Base-by-base conservation (phyloP, 148 eudicot genomes). In the Cornus kousa region DNA sequence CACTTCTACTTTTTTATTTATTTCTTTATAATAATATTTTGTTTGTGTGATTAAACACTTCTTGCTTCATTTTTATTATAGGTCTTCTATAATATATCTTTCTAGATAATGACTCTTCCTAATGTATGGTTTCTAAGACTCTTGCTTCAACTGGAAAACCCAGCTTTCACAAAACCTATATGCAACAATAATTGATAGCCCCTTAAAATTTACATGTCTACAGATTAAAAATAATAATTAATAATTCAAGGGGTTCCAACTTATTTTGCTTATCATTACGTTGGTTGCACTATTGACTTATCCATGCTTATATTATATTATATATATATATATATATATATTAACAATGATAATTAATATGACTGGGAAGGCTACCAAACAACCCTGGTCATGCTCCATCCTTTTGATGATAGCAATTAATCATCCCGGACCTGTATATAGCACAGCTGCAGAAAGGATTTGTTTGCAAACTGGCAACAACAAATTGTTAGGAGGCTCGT, bases 291-390 rank as follows among this genome's bases (percentile, higher is more conserved):
- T 11, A 11, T 14, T 16, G 19, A 1, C 17, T 53, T 11, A 53
- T 3, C 17, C 59, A 53, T 53, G 48, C 48, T 43, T 6, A 43
- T 53, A 7, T 48, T 3, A 12, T 53, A 53, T n/a, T 16, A 10
- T 9, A 10, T 50, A 2, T 50, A 50, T 53, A 53, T 16, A 10
- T 9, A 53, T 16, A 10, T 9, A 10, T 50, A 2, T 50, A 50
- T 53, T 53, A 53, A 12, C 59, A 14, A 53, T 16, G 2, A 53
- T 43, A 72, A 43, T 12, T 9, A 23, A 48, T 43, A 50, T 46
- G 59, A 32, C 60, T 46, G 59, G 74, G 35, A 22, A 43, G 74
- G 74, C 55, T 39, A 53, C 74, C 57, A 71, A 22, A 69, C 72
- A 17, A 69, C 2, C 35, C 48, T 69, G 72, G 72, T 72, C 35